phyloP scores from a whole-genome alignment of 345 rosid genomes.

The Microthlaspi erraticum region DNA sequence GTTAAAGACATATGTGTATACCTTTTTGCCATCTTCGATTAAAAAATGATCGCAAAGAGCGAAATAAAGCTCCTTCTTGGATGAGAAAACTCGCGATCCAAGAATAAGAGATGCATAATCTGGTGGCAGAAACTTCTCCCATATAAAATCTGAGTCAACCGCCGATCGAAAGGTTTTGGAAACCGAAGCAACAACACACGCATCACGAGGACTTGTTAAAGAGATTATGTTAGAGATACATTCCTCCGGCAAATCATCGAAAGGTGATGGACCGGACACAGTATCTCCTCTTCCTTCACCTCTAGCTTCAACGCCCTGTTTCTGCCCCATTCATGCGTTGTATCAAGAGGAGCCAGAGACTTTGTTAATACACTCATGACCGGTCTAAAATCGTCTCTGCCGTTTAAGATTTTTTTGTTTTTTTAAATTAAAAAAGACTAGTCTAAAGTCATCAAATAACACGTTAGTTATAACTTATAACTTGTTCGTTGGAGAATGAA shows the following conservation, averaged over 20 bases:
- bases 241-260: constrained; percentile 40
- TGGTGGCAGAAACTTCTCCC: constrained; percentile 57
- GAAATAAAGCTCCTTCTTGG: constrained; percentile 58
- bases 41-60: constrained; percentile 48
- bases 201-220: constrained; percentile 50
- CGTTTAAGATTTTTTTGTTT: background rate
- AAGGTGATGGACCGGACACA: background rate
- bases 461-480: no score
- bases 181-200: constrained; percentile 49
- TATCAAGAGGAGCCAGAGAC: background rate
- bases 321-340: background rate
- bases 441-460: background rate
- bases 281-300: background rate
- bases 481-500: no score
- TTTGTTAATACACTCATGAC: background rate
- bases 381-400: background rate
- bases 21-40: constrained; percentile 28
- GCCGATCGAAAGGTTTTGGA: constrained; percentile 47
- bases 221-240: constrained; percentile 53
- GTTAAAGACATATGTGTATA: no score
- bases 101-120: constrained; percentile 32
- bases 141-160: constrained; percentile 50
- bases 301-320: background rate
- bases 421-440: background rate
- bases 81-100: background rate